Conservation (phyloP, 306 rosid genomes). For the Lathyrus oleraceus region DNA sequence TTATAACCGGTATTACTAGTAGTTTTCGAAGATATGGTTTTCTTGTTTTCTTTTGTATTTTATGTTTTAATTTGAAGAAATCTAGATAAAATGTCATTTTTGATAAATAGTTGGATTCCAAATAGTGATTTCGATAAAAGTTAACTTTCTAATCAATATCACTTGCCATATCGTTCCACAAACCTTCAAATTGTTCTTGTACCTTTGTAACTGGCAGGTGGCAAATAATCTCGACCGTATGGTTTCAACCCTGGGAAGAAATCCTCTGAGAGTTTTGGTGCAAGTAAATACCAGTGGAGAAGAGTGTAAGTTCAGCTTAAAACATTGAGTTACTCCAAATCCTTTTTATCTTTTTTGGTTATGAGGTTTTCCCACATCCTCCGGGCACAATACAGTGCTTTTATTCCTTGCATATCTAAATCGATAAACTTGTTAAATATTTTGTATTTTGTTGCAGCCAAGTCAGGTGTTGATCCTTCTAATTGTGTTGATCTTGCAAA, state of each 20-base stretch:
- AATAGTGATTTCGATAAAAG: not conserved
- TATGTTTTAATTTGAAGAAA: constrained; percentile 27
- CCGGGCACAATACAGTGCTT: not conserved
- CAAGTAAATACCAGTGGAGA: constrained; percentile 98
- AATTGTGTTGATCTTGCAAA: constrained; percentile 83
- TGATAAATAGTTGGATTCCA: constrained; percentile 23
- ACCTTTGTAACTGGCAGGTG: constrained; percentile 55
- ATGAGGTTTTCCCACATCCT: constrained; percentile 14
- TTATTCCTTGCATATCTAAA: constrained; percentile 4
- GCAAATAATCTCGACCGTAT: constrained; percentile 78
- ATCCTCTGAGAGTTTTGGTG: constrained; percentile 71
- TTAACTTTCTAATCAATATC: constrained; percentile 25
- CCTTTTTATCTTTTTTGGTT: constrained; percentile 6
- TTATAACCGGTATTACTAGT: constrained; percentile 31
- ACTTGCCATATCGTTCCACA: constrained; percentile 16
- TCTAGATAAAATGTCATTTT: constrained; percentile 4
- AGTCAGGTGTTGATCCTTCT: constrained; percentile 90
- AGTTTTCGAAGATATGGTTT: constrained; percentile 13
- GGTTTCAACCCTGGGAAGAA: constrained; percentile 72
- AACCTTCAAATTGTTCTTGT: constrained; percentile 23
- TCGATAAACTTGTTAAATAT: constrained; percentile 11
- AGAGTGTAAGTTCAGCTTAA: constrained; percentile 59
- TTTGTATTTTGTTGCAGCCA: constrained; percentile 56
- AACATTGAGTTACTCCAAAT: constrained; percentile 22
- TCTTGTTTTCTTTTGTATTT: constrained; percentile 18